Conservation (phyloP, 768 basidiomycete genomes). For the Lenzites betulinus region DNA sequence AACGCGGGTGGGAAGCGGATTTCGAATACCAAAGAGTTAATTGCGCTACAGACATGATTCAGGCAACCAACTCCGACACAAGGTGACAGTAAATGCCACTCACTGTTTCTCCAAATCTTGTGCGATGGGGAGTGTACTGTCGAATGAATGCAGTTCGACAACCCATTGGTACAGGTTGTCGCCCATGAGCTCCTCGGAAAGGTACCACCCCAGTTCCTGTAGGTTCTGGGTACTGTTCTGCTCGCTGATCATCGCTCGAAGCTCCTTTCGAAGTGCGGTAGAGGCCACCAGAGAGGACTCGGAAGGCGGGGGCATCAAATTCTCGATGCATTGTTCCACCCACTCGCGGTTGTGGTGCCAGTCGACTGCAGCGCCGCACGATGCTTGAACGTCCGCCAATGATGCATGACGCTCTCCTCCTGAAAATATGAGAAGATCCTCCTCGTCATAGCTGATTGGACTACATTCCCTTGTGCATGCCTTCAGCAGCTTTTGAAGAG, state of each 20-base stretch:
- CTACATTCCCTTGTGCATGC: slow-evolving; percentile 42
- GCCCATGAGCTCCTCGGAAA: slow-evolving; percentile 63
- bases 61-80: not conserved
- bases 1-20: slow-evolving; percentile 68
- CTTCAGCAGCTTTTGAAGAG: slow-evolving; percentile 50
- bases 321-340: slow-evolving; percentile 44
- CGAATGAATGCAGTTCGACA: slow-evolving; percentile 73
- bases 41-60: slow-evolving; percentile 37
- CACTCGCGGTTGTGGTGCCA: slow-evolving; percentile 59
- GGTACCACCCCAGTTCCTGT: slow-evolving; percentile 68
- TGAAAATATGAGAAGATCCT: slow-evolving; percentile 50
- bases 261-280: slow-evolving; percentile 61
- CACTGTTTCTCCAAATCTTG: slow-evolving; percentile 56
- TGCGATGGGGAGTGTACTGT: slow-evolving; percentile 58
- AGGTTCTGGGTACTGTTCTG: slow-evolving; percentile 51
- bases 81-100: slow-evolving; percentile 7
- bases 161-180: slow-evolving; percentile 77
- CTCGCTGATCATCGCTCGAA: slow-evolving; percentile 60
- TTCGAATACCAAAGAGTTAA: slow-evolving; percentile 73
- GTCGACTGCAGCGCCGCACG: slow-evolving; percentile 28
- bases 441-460: slow-evolving; percentile 50
- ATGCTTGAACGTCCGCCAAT: not conserved
- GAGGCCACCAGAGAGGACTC: slow-evolving; percentile 57
- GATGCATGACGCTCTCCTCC: not conserved
- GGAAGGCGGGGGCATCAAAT: slow-evolving; percentile 61